Percentiles rank a stretch among this genome's conserved stretches.
Evolutionary conservation across 1,284 basidiomycete species (phyloP).

Genomic region (Caloboletus inedulis): DNA sequence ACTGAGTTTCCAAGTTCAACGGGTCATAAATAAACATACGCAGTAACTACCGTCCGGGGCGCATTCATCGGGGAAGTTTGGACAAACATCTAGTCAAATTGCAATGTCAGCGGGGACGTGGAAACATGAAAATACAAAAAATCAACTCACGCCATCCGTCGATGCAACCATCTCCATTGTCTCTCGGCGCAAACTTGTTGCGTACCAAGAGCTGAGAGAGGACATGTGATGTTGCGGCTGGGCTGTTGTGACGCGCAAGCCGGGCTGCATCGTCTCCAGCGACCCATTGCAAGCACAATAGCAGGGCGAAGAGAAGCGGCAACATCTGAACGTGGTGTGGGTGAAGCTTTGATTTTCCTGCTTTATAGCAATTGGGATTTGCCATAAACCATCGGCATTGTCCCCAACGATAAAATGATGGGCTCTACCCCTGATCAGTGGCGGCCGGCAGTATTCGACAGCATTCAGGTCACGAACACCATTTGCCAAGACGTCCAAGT

Average conservation of each 20-base stretch:
- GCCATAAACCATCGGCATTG: neutral
- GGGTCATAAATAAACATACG: slow-evolving; percentile 9
- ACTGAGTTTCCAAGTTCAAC: neutral
- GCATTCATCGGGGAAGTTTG: slow-evolving; percentile 23
- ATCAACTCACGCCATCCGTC: slow-evolving; percentile 20
- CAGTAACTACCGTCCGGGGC: slow-evolving; percentile 21
- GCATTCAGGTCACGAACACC: neutral
- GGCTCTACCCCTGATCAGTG: neutral
- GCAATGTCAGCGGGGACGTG: neutral
- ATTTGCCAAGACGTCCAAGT: neutral
- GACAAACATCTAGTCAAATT: slow-evolving; percentile 15
- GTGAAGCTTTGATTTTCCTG: neutral
- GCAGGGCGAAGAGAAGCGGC: neutral
- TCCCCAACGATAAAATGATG: neutral
- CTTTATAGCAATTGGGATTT: slow-evolving; percentile 8
- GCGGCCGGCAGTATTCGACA: neutral
- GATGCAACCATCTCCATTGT: slow-evolving; percentile 5
- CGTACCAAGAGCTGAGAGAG: slow-evolving; percentile 19
- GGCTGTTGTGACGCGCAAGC: neutral
- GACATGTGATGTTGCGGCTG: neutral
- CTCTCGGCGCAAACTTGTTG: slow-evolving; percentile 16
- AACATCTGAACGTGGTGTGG: slow-evolving; percentile 12
- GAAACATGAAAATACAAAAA: neutral
- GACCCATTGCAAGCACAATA: slow-evolving; percentile 8
- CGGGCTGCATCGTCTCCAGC: neutral